Base-by-base conservation (phyloP, 2,329 filamentous ascomycete species). In the Raffaelea ambrosiae region DNA sequence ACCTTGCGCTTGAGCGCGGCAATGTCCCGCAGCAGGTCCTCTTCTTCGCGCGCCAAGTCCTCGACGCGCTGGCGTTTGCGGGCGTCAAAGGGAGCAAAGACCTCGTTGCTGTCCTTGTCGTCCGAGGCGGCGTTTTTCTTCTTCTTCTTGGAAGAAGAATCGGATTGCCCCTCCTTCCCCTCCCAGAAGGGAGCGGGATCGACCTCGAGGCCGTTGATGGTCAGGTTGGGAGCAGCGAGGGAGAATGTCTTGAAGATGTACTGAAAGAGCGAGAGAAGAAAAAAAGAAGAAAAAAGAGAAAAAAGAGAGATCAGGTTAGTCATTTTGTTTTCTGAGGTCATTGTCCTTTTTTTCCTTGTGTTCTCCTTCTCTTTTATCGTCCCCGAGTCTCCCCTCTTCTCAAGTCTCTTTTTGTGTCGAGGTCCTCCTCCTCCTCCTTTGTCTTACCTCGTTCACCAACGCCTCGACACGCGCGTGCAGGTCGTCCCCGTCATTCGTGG, bases 11-110 rank as follows among this genome's bases (percentile, higher is more conserved):
- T 81, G n/a, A 81, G 67, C 26, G 67, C 64, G 8, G 80, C 79
- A 55, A 84, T 80, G 56, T 82, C 76, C 54, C 79, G 75, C 40
- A 83, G 73, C 3, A 84, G 70, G 57, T 78, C 77, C 58, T 83
- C 79, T 55, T 84, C 80, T 50, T 81, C 71, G 51, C 74, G 68
- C 51, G 76, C 71, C n/a, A 83, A 71, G 35, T 77, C 73, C 58
- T 79, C 77, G 54, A 82, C 75, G 55, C 71, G 73, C 51, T 72
- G 68, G 58, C 79, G 77, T 55, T 77, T 73, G 59, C 75, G 74
- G 3, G 67, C 63, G 66, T 83, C 76, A 57, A 82, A 82, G 29
- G 79, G 73, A 56, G 81, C 78, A 66, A 78, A 79, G 50, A 66
- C 63, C 40, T 69, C 66, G 14, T 5, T 31, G 26, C 31, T 35